Evolutionary conservation across 768 basidiomycete genomes (phyloP).

Genomic region (Boletales sp.): DNA sequence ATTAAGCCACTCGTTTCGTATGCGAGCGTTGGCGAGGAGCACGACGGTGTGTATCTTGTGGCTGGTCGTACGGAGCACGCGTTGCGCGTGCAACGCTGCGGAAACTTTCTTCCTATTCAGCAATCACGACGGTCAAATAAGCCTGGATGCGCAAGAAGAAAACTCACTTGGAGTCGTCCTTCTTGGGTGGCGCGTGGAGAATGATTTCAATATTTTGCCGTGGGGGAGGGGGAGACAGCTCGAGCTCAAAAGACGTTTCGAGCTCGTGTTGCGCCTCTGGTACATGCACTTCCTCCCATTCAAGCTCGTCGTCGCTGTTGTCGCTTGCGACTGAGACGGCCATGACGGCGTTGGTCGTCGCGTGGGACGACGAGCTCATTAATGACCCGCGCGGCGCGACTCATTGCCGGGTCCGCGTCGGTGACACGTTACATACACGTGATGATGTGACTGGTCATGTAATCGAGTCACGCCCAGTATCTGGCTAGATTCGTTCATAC

Average conservation of each 20-base stretch:
- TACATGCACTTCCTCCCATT: conserved; percentile 79
- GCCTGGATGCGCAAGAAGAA: neutral
- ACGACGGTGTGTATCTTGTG: conserved; percentile 89
- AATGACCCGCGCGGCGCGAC: neutral
- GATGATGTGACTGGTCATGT: neutral
- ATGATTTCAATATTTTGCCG: conserved; percentile 67
- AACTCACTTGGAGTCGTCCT: conserved; percentile 46
- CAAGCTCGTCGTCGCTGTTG: conserved; percentile 61
- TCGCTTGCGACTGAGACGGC: conserved; percentile 16
- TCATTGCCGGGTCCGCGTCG: conserved; percentile 15
- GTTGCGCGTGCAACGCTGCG: conserved; percentile 56
- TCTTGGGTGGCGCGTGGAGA: conserved; percentile 44
- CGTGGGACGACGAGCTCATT: conserved; percentile 7
- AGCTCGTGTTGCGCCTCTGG: conserved; percentile 31
- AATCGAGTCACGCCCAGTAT: neutral
- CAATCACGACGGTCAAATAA: conserved; percentile 24
- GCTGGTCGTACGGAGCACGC: conserved; percentile 68
- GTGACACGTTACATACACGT: conserved; percentile 23
- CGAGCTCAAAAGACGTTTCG: conserved; percentile 21
- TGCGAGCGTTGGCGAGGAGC: conserved; percentile 69
- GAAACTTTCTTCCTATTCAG: conserved; percentile 39
- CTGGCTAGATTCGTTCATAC: neutral
- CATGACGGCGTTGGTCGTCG: conserved; percentile 14
- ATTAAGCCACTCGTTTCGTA: conserved; percentile 82
- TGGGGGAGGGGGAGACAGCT: conserved; percentile 28